Evolutionary conservation across 2,329 filamentous ascomycete species (phyloP).

Genomic region (Conoideocrella luteorostrata): DNA sequence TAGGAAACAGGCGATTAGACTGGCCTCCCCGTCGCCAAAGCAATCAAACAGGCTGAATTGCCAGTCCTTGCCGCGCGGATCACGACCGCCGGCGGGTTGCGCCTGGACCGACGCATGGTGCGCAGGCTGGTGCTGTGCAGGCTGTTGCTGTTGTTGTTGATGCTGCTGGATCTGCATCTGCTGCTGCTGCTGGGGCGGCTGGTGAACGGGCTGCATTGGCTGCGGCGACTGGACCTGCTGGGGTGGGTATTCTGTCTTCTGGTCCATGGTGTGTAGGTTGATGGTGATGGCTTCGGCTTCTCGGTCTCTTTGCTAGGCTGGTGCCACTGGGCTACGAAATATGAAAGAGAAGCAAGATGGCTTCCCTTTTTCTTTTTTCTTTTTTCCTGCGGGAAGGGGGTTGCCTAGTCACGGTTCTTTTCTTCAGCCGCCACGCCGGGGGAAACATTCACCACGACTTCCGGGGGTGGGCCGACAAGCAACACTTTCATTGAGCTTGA

Average conservation of each 20-base stretch:
- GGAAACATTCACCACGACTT: no score
- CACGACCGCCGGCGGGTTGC: background rate
- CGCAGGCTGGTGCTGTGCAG: background rate
- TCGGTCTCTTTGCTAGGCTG: no score
- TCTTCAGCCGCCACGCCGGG: no score
- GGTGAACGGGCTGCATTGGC: background rate
- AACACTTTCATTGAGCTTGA: no score
- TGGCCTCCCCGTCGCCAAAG: slow-evolving; percentile 29
- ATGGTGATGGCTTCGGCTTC: background rate
- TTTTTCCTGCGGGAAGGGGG: no score
- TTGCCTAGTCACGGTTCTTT: no score
- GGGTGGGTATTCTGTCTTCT: background rate
- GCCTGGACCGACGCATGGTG: background rate
- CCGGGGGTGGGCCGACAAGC: no score
- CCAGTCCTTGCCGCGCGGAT: slow-evolving; percentile 28
- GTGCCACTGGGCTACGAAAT: no score
- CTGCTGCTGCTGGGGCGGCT: background rate
- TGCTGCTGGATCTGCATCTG: background rate
- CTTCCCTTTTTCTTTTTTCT: no score
- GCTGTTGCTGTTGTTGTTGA: background rate
- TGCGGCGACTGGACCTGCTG: background rate
- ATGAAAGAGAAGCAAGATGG: no score
- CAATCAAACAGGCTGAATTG: slow-evolving; percentile 33
- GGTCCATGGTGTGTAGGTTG: no score
- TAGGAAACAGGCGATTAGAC: slow-evolving; percentile 31